phyloP scores from a whole-genome alignment of 345 rosid species.

The Physaria fendleri region DNA sequence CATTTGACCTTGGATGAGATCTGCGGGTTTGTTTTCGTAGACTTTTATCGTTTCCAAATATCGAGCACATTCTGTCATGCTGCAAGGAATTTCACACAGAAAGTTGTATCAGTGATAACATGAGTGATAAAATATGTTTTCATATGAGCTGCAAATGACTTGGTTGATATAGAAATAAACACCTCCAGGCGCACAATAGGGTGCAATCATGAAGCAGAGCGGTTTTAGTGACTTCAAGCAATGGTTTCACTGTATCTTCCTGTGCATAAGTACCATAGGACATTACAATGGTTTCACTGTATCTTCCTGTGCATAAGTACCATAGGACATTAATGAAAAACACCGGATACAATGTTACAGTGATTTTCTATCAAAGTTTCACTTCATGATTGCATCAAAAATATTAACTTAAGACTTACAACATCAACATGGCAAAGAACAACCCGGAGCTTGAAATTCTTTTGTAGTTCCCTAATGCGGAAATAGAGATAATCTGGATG shows the following conservation, averaged over 20 bases:
- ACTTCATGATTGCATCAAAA: not conserved
- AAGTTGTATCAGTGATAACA: not conserved
- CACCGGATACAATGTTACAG: not conserved
- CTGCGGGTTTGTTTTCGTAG: conserved; percentile 93
- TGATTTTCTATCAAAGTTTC: not conserved
- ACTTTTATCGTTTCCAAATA: conserved; percentile 93
- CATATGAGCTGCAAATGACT: not conserved
- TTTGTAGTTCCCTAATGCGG: conserved; percentile 85
- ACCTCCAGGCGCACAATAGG: conserved; percentile 90
- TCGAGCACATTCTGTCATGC: conserved; percentile 95
- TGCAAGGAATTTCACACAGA: conserved; percentile 16
- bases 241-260: conserved; percentile 77
- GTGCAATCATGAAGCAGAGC: conserved; percentile 86
- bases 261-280: conserved; percentile 28
- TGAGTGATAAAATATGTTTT: not conserved
- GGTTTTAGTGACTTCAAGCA: conserved; percentile 76
- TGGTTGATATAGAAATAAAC: not conserved
- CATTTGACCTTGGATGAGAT: conserved; percentile 90
- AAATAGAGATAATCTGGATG: conserved; percentile 91
- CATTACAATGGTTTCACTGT: conserved; percentile 54
- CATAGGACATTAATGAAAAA: not conserved
- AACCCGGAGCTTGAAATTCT: conserved; percentile 76
- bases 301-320: conserved; percentile 53
- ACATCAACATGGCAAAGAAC: conserved; percentile 91
- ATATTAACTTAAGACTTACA: conserved; percentile 35